Base-by-base conservation (phyloP, 305 asterid genomes). In the Coffea humblotiana region DNA sequence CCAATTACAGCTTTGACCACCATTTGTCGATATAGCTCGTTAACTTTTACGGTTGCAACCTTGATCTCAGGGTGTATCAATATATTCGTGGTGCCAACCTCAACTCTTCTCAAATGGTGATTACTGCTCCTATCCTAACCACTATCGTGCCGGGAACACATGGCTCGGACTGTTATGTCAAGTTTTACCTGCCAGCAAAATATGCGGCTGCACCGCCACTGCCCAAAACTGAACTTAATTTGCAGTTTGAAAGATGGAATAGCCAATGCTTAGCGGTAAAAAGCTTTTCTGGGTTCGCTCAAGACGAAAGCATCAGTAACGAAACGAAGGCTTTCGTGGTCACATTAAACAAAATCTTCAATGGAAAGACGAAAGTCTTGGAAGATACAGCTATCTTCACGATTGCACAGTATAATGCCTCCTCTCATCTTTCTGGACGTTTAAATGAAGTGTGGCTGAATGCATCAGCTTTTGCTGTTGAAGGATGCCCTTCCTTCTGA, bases 361-460 rank as follows among this genome's bases (percentile, higher is more conserved):
- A 66, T 35, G 81, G 77, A 51, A 37, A 3, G 43, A 71, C 52
- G 48, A 32, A 64, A 9, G 77, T 48, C 52, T 18, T 63, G 8
- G 78, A 72, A 27, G 75, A 72, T 16, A 74, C 40, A 21, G 12
- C 49, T 19, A 37, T 51, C 71, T 47, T 77, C 18, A 25, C 76
- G 12, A 58, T 82, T 51, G 84, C 84, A 15, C 81, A 82, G 49
- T 82, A 82, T 48, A 72, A 82, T 49, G 81, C 82, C 72, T 56
- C 84, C 11, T 77, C 40, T 78, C 78, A 63, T 72, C 32, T 77
- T 43, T 56, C 82, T 8, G 71, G 74, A 6, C 79, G 82, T 40
- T 27, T 82, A 4, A 82, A 77, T 72, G 84, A 82, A 72, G 84
- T 82, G 49, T 82, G 84, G 84, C 73, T 77, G 40, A 71, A 77